Evolutionary conservation across 768 basidiomycete species (phyloP), one percentile per base, ranked within the genome.

Genomic region (Suillus occidentalis): DNA sequence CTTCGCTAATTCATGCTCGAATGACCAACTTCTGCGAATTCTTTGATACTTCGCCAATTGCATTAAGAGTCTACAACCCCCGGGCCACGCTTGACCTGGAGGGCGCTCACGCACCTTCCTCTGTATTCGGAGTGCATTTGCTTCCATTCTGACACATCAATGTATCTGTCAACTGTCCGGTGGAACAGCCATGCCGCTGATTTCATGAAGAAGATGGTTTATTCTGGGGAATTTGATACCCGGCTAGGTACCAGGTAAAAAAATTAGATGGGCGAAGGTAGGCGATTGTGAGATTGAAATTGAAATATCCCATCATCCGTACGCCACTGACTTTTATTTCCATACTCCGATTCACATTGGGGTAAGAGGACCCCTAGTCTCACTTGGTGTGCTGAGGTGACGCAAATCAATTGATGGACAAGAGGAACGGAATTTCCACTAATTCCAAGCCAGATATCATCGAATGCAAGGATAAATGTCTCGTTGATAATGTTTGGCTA

Each of bases 111-210:
- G 43, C 20, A 52, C 14, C 3, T 52, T 28, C 25, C 73, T 16
- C 2, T 28, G 50, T 52, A 16, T 28, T 52, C 25, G 25, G 3
- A 28, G 22, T 16, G 25, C 49, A 50, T 50, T 18, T 28, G 14
- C 25, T 28, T 52, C 50, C 14, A 8, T 52, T 0, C 50, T 18
- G 28, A 18, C 28, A 52, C 7, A 16, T 16, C 50, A 31, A 52
- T 63, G 6, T 66, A 22, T 34, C 61, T 65, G 10, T 34, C 20
- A 43, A 69, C n/a, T 63, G 22, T 45, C 42, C 25, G 12, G 39
- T 40, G 50, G 5, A 34, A 50, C 49, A 20, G 45, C 13, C 40
- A 67, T 36, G 43, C 37, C 25, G 28, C 13, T 31, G 20, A 65
- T 16, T 2, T 13, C 45, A 28, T 16, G 16, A 18, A 16, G 8